Conservation (phyloP, 495 filamentous ascomycete species). For the Aspergillus egyptiacus region DNA sequence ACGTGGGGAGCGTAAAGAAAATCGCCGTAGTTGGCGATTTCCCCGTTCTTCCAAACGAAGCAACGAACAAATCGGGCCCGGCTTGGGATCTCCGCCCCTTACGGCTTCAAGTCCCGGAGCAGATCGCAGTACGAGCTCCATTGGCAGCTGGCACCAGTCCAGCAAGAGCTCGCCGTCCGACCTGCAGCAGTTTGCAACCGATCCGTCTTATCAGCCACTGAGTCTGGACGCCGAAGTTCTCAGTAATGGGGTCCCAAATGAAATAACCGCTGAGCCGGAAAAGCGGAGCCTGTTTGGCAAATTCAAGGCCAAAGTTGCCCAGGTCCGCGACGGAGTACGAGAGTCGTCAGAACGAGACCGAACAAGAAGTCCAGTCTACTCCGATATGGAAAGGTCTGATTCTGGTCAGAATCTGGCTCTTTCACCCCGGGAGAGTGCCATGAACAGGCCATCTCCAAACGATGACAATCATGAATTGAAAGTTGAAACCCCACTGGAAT, state of each 20-base stretch:
- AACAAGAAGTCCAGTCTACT: constrained; percentile 46
- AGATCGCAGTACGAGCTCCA: constrained; percentile 61
- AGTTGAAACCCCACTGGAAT: too few species aligned
- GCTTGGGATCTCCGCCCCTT: constrained; percentile 43
- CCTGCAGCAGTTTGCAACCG: constrained; percentile 26
- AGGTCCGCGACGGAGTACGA: constrained; percentile 63
- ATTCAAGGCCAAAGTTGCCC: constrained; percentile 77
- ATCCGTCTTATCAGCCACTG: constrained; percentile 36
- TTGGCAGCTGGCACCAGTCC: constrained; percentile 52
- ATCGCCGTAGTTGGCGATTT: constrained; percentile 63
- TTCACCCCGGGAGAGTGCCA: constrained; percentile 10
- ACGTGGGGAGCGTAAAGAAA: constrained; percentile 58
- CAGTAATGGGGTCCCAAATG: constrained; percentile 27
- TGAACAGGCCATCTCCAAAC: constrained; percentile 21
- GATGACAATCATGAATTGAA: constrained; percentile 25
- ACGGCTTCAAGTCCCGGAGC: constrained; percentile 59
- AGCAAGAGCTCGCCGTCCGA: constrained; percentile 26
- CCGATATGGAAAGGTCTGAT: constrained; percentile 26
- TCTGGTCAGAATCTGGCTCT: constrained; percentile 28
- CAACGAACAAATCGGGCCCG: constrained; percentile 45
- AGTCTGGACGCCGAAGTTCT: constrained; percentile 34
- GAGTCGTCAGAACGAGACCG: constrained; percentile 50
- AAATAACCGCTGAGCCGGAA: constrained; percentile 45
- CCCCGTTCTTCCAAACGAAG: constrained; percentile 51
- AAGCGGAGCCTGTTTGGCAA: constrained; percentile 73